A percentile compares a stretch with the other conserved stretches of the same genome.
phyloP scores from a whole-genome alignment of 352 stramenopile species.

The Phytophthora ramorum region DNA sequence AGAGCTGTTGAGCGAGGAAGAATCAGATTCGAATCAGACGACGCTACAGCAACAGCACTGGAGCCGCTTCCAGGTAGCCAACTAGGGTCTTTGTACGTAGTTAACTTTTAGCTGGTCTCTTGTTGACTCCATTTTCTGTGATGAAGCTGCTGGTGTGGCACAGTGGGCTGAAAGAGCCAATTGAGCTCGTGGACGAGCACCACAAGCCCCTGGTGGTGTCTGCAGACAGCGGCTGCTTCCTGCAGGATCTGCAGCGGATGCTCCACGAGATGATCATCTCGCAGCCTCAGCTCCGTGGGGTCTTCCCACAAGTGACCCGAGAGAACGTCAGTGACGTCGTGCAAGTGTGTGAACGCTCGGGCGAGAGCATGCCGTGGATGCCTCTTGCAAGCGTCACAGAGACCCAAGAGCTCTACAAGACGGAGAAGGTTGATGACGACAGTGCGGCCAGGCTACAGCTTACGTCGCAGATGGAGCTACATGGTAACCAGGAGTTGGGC shows the following conservation, averaged over 20 bases:
- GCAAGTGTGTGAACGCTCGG: constrained; percentile 51
- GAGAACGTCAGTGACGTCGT: constrained; percentile 39
- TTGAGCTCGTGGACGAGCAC: constrained; percentile 27
- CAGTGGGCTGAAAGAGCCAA: constrained; percentile 21
- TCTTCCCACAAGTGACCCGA: constrained; percentile 44
- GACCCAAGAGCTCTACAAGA: constrained; percentile 7
- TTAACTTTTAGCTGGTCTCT: not conserved
- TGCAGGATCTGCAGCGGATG: constrained; percentile 7
- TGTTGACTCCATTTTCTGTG: not conserved
- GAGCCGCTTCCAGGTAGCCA: constrained; percentile 15
- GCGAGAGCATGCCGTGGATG: constrained; percentile 44
- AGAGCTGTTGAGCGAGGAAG: not conserved
- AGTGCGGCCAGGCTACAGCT: constrained; percentile 48
- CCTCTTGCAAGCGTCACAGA: constrained; percentile 20
- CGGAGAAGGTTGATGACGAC: not conserved
- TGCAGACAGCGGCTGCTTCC: constrained; percentile 24
- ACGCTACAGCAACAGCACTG: not conserved
- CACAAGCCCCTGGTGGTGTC: constrained; percentile 45
- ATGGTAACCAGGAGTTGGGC: constrained; percentile 42
- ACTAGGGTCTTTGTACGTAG: not conserved
- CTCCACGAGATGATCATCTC: constrained; percentile 31
- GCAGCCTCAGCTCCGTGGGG: constrained; percentile 42
- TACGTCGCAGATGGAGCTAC: constrained; percentile 34
- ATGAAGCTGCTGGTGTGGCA: constrained; percentile 41
- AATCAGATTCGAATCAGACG: constrained; percentile 26